Base-by-base conservation (phyloP, 805 yeast species). In the Ogataea degrootiae region DNA sequence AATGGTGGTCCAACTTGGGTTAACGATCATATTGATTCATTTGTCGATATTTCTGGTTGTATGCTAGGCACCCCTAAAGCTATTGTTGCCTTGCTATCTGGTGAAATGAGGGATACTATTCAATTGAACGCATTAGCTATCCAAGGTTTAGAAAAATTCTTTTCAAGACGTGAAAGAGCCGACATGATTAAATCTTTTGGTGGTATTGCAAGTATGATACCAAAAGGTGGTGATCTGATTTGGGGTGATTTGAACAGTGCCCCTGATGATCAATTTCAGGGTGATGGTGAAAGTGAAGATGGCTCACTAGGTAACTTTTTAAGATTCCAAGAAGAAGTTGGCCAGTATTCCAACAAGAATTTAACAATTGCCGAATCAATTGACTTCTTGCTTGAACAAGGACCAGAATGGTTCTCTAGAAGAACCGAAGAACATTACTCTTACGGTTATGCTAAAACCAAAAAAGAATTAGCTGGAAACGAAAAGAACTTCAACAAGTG, bases 81-180 rank as follows among this genome's bases (percentile, higher is more conserved):
- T 1, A 79, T 90, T 19, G 88, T 95, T 0, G 97, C 97, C 0
- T 71, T 94, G 49, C 66, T 94, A n/a, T 87, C 96, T 15, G 99
- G 99, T 15, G 99, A 94, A 68, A 94, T 94, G 98, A 88, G 83
- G 65, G 99, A 94, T 65, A 94, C 99, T 0, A 95, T 95, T 31
- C 96, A 92, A 60, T 72, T 94, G 63, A 94, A 94, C 64, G 85
- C 94, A 3, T 68, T 92, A 51, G 99, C 98, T 0, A 89, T 92
- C 54, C 89, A 87, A 60, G 99, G 97, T 1, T 75, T 94, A 47
- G 99, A 94, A 62, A 89, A 87, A 68, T 94, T 94, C 67, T 90
- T 94, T 66, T 85, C 94, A 44, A 78, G 96, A 62, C 78, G 80
- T 51, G 99, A 92, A 68, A 78, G 99, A 55, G 80, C 89, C 6